These are phyloP conservation scores for Beta macrorhiza DNA, from an alignment of 179 eudicot genomes.

Conservation along the genomic window DNA sequence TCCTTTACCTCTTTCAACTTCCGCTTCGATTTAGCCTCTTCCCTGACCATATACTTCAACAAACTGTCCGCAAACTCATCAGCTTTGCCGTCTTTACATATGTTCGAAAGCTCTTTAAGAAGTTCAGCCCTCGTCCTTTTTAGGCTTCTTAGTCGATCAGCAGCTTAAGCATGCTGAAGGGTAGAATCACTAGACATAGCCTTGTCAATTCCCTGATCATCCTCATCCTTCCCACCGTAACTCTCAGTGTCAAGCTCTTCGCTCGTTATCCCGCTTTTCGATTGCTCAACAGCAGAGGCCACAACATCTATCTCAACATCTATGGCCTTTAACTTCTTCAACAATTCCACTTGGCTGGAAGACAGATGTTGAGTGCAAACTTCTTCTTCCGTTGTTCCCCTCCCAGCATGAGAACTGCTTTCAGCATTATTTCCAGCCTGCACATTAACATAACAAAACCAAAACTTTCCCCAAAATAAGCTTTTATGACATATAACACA, in stretches of 20 bases:
- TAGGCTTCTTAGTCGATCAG: slow-evolving; percentile 78
- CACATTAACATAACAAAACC: slow-evolving; percentile 5
- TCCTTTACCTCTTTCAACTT: slow-evolving; percentile 17
- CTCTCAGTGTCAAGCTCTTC: slow-evolving; percentile 39
- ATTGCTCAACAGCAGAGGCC: slow-evolving; percentile 67
- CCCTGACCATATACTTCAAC: slow-evolving; percentile 65
- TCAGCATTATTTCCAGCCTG: slow-evolving; percentile 42
- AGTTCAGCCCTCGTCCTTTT: slow-evolving; percentile 65
- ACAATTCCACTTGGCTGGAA: slow-evolving; percentile 46
- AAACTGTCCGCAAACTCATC: slow-evolving; percentile 43
- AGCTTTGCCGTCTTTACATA: too few species aligned
- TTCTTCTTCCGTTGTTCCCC: slow-evolving; percentile 36
- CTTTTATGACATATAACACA: background rate
- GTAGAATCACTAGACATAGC: slow-evolving; percentile 24
- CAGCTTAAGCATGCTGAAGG: slow-evolving; percentile 74
- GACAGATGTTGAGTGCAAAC: slow-evolving; percentile 16
- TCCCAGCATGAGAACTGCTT: slow-evolving; percentile 40
- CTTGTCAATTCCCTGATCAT: slow-evolving; percentile 34
- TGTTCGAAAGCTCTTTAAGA: too few species aligned
- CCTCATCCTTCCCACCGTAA: slow-evolving; percentile 38
- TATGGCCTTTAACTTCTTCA: slow-evolving; percentile 68
- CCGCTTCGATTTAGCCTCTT: slow-evolving; percentile 47
- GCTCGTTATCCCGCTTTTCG: slow-evolving; percentile 39
- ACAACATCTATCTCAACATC: slow-evolving; percentile 87
- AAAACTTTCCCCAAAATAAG: background rate